These are phyloP conservation scores for Pseudotsuga menziesii DNA, from an alignment of 75 land plant genomes.

Conservation along the genomic window DNA sequence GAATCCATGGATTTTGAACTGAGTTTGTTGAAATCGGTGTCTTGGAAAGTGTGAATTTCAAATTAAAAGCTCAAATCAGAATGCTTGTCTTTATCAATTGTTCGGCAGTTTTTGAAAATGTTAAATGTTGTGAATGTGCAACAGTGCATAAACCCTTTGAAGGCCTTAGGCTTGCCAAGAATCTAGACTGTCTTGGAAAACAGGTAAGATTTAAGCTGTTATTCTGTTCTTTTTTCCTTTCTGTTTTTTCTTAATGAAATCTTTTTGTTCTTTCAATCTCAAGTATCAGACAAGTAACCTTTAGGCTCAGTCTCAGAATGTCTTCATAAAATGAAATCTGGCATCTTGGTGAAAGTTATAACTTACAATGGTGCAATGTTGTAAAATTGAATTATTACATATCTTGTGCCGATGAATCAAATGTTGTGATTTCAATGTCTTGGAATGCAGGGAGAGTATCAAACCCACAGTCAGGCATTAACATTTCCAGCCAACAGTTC, in stretches of 20 bases:
- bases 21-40: not conserved
- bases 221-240: not conserved
- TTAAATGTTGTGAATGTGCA: slow-evolving; percentile 2
- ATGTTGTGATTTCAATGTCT: not conserved
- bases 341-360: too few species aligned
- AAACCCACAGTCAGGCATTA: not conserved
- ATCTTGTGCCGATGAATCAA: not conserved
- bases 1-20: not conserved
- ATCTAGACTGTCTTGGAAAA: slow-evolving; percentile 1
- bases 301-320: too few species aligned
- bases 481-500: slow-evolving; percentile 1
- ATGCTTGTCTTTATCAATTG: not conserved
- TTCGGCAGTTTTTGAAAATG: not conserved
- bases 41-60: not conserved
- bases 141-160: slow-evolving; percentile 2
- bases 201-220: not conserved
- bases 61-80: not conserved
- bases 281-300: too few species aligned
- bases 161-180: slow-evolving; percentile 1
- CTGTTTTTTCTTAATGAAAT: too few species aligned
- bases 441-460: slow-evolving; percentile 6
- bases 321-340: too few species aligned
- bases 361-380: too few species aligned
- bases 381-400: too few species aligned
- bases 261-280: too few species aligned